These are phyloP conservation scores for Diplodia seriata DNA, from an alignment of 2,329 filamentous ascomycete genomes.

Conservation along the genomic window DNA sequence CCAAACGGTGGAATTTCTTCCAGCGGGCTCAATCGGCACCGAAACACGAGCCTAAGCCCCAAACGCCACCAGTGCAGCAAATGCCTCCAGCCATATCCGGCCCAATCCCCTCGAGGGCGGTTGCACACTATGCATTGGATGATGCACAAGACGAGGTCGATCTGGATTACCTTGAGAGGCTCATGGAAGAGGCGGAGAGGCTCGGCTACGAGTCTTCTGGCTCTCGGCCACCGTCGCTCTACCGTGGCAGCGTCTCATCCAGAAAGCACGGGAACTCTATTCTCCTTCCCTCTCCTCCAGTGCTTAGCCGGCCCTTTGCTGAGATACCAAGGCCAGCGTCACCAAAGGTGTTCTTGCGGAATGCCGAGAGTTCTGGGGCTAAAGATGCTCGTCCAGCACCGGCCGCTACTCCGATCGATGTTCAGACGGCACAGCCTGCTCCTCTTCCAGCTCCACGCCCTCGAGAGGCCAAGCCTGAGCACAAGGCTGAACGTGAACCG, in stretches of 20 bases:
- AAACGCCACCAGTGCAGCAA: slow-evolving; percentile 43
- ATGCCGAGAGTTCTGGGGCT: background rate
- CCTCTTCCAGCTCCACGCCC: background rate
- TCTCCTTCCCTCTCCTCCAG: slow-evolving; percentile 41
- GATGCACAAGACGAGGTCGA: slow-evolving; percentile 56
- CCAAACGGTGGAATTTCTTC: slow-evolving; percentile 66
- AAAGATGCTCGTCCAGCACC: background rate
- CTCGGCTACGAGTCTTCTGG: slow-evolving; percentile 26
- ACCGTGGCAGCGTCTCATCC: slow-evolving; percentile 13
- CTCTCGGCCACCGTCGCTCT: slow-evolving; percentile 20
- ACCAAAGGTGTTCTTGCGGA: slow-evolving; percentile 42
- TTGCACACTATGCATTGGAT: slow-evolving; percentile 66
- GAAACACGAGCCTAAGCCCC: slow-evolving; percentile 40
- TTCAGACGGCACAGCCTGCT: background rate
- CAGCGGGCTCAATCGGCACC: slow-evolving; percentile 56
- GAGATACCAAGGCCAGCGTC: slow-evolving; percentile 44
- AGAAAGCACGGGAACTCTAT: slow-evolving; percentile 42
- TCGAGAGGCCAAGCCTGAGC: slow-evolving; percentile 6
- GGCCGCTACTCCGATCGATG: background rate
- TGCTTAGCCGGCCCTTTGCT: slow-evolving; percentile 45
- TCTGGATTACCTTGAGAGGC: slow-evolving; percentile 54
- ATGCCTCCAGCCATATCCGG: slow-evolving; percentile 42
- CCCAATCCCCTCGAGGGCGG: slow-evolving; percentile 47
- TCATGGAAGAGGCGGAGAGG: slow-evolving; percentile 53
- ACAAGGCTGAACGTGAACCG: background rate